Evolutionary conservation across 2,329 filamentous ascomycete species (phyloP).

Genomic region (Phaeophleospora eucalypticola): DNA sequence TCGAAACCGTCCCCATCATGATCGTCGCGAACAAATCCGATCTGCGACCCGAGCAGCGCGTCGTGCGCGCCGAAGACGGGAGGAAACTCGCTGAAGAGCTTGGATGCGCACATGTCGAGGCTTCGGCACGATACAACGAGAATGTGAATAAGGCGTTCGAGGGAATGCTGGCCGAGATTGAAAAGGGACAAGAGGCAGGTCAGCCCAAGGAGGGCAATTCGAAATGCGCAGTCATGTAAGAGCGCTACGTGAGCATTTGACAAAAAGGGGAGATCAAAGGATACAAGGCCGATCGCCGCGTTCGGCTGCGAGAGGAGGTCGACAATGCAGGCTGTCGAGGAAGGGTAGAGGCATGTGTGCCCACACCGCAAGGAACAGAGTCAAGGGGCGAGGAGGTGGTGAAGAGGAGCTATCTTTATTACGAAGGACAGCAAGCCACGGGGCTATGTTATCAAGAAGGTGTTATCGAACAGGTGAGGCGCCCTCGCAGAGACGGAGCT

Average conservation of each 20-base stretch:
- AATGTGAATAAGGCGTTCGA: slow-evolving; percentile 93
- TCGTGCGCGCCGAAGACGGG: slow-evolving; percentile 82
- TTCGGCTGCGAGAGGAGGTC: too few species aligned
- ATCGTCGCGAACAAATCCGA: slow-evolving; percentile 98
- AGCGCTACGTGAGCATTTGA: too few species aligned
- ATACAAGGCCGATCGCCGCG: too few species aligned
- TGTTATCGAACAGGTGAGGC: too few species aligned
- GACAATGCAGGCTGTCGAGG: too few species aligned
- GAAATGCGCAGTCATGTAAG: slow-evolving; percentile 82
- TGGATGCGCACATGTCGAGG: slow-evolving; percentile 90
- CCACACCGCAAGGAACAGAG: too few species aligned
- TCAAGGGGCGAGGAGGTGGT: too few species aligned
- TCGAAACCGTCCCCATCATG: slow-evolving; percentile 86
- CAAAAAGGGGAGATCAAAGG: too few species aligned
- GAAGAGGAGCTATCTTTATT: too few species aligned
- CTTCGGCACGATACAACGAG: slow-evolving; percentile 88
- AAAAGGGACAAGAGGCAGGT: slow-evolving; percentile 81
- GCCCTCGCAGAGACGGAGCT: background rate
- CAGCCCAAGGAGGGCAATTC: slow-evolving; percentile 73
- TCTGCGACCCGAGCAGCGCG: slow-evolving; percentile 84
- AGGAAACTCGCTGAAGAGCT: slow-evolving; percentile 80
- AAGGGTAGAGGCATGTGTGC: too few species aligned
- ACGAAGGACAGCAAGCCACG: too few species aligned
- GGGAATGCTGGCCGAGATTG: slow-evolving; percentile 88
- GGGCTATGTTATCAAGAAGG: too few species aligned